Base-by-base conservation (phyloP, 495 filamentous ascomycete species). In the Oidiodendron maius region DNA sequence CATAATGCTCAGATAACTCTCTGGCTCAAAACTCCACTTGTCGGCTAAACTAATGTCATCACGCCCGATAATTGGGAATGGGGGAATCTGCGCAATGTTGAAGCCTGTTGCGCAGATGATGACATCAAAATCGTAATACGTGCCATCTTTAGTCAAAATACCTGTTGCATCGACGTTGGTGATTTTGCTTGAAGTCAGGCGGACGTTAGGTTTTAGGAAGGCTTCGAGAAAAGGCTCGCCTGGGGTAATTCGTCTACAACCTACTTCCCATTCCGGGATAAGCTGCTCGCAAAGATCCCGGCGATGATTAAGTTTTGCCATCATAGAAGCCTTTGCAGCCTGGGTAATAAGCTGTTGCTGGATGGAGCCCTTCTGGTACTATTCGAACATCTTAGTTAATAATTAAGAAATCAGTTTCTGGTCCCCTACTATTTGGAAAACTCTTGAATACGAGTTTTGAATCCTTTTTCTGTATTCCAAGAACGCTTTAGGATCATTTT, bases 221-320 rank as follows among this genome's bases (percentile, higher is more conserved):
- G 75, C 66, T 44, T 80, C 77, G 1, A 81, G 67, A 50, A 79
- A 81, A 0, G 74, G 74, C 4, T 72, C 71, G 0, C 76, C 77
- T 4, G 77, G 77, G 50, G 71, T 51, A 9, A 40, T 37, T 13
- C 4, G 35, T 37, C 4, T 37, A n/a, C n/a, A 37, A 15, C n/a
- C 35, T 15, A 17, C 4, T 13, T 4, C 4, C n/a, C 35, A 37
- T 6, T 15, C 18, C 5, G 35, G 76, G 6, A n/a, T n/a, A n/a
- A n/a, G n/a, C n/a, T n/a, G n/a, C n/a, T n/a, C n/a, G n/a, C n/a
- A n/a, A 37, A 15, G 35, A 5, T 15, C 28, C 8, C 28, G n/a
- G 28, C 28, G 8, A 15, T 6, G n/a, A 5, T 37, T 37, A n/a
- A 5, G 5, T 37, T 37, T 17, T 5, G 4, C 35, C n/a, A 3